Conservation (phyloP, 2,329 filamentous ascomycete species). For the Hypoxylon sp. region DNA sequence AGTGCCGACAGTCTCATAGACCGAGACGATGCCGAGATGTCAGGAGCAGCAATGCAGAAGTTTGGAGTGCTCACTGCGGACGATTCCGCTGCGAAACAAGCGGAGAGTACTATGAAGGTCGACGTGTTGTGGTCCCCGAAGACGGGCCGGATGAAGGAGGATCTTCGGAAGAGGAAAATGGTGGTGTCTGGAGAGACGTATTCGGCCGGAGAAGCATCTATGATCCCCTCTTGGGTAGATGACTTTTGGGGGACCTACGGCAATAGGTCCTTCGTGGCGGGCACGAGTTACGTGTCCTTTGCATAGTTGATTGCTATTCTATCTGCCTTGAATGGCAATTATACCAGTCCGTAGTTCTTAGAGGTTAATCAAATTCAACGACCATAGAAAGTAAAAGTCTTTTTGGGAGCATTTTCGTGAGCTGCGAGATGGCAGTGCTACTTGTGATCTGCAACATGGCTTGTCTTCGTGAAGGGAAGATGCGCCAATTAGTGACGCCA, state of each 20-base stretch:
- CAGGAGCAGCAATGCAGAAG: conserved; percentile 5
- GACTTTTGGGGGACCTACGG: conserved; percentile 35
- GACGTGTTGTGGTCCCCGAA: not conserved
- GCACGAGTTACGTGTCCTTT: conserved; percentile 15
- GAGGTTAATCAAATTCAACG: too few relatives aligned
- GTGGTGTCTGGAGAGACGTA: conserved; percentile 6
- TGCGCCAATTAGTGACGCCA: too few relatives aligned
- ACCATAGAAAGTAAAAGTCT: too few relatives aligned
- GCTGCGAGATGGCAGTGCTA: too few relatives aligned
- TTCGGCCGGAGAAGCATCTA: conserved; percentile 13
- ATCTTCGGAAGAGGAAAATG: not conserved
- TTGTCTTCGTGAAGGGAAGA: too few relatives aligned
- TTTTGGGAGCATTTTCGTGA: too few relatives aligned
- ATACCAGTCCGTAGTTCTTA: too few relatives aligned
- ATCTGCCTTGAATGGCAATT: too few relatives aligned
- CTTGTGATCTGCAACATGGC: too few relatives aligned
- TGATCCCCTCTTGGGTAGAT: conserved; percentile 30
- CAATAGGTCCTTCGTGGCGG: conserved; percentile 29
- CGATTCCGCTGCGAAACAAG: not conserved
- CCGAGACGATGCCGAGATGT: conserved; percentile 6
- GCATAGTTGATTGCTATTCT: too few relatives aligned
- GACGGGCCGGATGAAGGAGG: not conserved
- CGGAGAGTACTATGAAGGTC: not conserved
- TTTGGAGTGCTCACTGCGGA: conserved; percentile 16
- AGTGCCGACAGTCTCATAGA: conserved; percentile 17